Percentiles rank a stretch among this genome's conserved stretches.
Conservation (phyloP, 441 rosid genomes). For the Euphorbia schlechtendalii region DNA sequence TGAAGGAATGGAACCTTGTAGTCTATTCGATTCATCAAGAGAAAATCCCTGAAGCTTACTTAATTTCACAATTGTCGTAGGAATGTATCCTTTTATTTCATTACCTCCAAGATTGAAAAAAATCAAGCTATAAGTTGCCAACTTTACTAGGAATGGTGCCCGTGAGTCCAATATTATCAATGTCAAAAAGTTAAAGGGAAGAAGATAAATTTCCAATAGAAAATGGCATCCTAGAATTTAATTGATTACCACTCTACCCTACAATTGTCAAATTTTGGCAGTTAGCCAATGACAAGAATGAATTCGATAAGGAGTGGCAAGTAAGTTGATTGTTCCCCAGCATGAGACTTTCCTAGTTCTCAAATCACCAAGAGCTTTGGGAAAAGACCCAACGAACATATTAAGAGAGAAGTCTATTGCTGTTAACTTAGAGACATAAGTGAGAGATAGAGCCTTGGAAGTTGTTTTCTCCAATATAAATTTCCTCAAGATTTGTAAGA, state of each 20-base stretch:
- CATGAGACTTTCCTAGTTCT: not conserved
- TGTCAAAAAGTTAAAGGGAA: not conserved
- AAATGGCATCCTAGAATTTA: too few relatives aligned
- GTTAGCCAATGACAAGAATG: not conserved
- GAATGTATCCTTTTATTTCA: too few relatives aligned
- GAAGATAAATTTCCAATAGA: too few relatives aligned
- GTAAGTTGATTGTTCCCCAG: not conserved
- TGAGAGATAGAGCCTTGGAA: slow-evolving; percentile 11
- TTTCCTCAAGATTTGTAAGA: slow-evolving; percentile 10
- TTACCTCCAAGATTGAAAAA: too few relatives aligned
- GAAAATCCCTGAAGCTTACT: too few relatives aligned
- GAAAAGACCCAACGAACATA: slow-evolving; percentile 7
- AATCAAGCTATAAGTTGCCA: too few relatives aligned
- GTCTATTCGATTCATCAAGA: not conserved
- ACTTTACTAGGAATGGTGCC: slow-evolving; percentile 12
- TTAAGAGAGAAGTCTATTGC: not conserved
- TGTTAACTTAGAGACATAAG: slow-evolving; percentile 17
- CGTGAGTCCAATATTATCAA: not conserved
- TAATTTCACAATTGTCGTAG: too few relatives aligned
- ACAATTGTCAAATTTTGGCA: too few relatives aligned
- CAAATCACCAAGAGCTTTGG: too few relatives aligned
- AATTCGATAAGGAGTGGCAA: not conserved
- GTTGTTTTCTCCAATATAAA: not conserved
- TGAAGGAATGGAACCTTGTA: not conserved
- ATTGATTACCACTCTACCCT: too few relatives aligned